Base-by-base conservation (phyloP, 345 rosid species). In the Salix arbutifolia region DNA sequence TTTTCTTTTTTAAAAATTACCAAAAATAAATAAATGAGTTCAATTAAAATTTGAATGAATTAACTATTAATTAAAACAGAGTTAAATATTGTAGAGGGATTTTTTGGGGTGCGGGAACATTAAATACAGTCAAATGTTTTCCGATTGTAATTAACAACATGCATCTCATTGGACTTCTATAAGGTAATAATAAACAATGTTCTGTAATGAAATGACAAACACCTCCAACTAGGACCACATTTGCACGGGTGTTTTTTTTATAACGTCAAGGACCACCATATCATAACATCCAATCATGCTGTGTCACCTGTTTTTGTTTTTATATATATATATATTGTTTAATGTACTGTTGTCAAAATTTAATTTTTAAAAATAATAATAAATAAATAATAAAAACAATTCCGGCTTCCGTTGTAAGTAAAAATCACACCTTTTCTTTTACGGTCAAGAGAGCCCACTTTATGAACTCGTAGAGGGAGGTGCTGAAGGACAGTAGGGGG, bases 61-160 rank as follows among this genome's bases (percentile, higher is more conserved):
- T 53, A 64, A 56, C 35, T 26, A 10, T 9, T 44, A 14, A 52
- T 10, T 53, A 53, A 53, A 53, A 53, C 60, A 3, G 16, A 4
- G 10, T 56, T 58, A 23, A 23, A 9, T 70, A 42, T 40, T 17
- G 70, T 40, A 70, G 69, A 38, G 19, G 16, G 1, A 19, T 46
- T 80, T 42, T 77, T 72, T 21, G 56, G 33, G 79, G 46, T 37
- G 16, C 70, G 76, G 78, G 80, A 74, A 79, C 81, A 70, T 81
- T 84, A 50, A 76, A 61, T 38, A 17, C 13, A 12, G 28, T 23
- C 64, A 23, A 10, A 23, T 5, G 16, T 5, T n/a, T 26, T 31
- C 9, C 38, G 37, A 2, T 58, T 35, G 9, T 19, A 14, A 33
- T 69, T 72, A 56, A 56, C 77, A 77, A 78, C 75, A 82, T 76